A percentile compares a stretch with the other conserved stretches of the same genome.
These are phyloP conservation scores for Passiflora organensis DNA, from an alignment of 345 rosid species.

Conservation along the genomic window DNA sequence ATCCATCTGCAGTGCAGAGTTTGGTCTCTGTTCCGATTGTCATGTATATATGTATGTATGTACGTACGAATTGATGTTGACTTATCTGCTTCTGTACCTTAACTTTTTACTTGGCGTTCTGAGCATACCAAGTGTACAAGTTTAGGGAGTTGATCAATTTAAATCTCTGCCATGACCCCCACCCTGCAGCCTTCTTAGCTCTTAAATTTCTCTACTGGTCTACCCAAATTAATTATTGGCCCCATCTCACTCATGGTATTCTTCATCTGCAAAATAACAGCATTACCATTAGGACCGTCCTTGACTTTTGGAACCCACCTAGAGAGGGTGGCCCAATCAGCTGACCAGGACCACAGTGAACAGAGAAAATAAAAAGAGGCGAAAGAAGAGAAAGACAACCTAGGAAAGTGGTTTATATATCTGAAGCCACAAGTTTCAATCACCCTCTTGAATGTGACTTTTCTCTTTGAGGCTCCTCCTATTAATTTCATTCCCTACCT, in stretches of 20 bases:
- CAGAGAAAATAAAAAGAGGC: not conserved
- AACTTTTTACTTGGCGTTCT: not conserved
- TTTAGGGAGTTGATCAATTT: not conserved
- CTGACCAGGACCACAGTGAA: constrained; percentile 20
- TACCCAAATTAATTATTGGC: constrained; percentile 24
- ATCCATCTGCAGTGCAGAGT: not conserved
- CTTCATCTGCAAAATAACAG: not conserved
- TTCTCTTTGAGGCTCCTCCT: constrained; percentile 18
- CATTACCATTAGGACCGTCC: constrained; percentile 26
- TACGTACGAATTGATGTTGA: too few relatives aligned
- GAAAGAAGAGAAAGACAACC: not conserved
- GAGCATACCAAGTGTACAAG: not conserved
- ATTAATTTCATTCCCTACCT: constrained; percentile 37
- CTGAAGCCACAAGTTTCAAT: constrained; percentile 22
- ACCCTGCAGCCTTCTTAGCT: too few relatives aligned
- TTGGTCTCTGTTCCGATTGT: not conserved
- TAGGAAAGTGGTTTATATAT: constrained; percentile 13
- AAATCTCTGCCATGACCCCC: constrained; percentile 19
- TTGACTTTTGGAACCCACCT: not conserved
- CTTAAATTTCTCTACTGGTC: too few relatives aligned
- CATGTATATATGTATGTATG: not conserved
- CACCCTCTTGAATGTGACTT: constrained; percentile 32
- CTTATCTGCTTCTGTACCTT: not conserved
- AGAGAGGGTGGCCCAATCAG: not conserved
- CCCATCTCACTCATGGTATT: not conserved